Percentiles rank a stretch among this genome's conserved stretches.
Conservation (phyloP, 169 alveolate genomes). For the Perkinsus olseni region DNA sequence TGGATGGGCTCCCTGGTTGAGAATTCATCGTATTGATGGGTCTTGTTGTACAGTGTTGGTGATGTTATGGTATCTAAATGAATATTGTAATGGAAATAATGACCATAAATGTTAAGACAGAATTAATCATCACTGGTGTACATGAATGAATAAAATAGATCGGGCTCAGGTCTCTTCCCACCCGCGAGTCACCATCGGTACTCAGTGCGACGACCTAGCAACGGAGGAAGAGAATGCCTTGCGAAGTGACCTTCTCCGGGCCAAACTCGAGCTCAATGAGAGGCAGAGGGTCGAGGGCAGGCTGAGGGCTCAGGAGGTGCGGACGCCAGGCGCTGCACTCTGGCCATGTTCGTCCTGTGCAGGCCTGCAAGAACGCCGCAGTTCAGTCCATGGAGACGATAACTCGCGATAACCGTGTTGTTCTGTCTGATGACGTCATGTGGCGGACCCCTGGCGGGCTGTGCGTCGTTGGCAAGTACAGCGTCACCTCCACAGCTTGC, state of each 20-base stretch:
- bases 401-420: background rate
- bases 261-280: background rate
- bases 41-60: no score
- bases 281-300: background rate
- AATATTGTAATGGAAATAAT: no score
- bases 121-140: no score
- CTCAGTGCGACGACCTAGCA: background rate
- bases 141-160: no score
- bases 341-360: no score
- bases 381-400: background rate
- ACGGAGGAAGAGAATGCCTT: background rate
- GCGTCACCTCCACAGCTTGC: background rate
- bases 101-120: no score
- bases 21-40: no score
- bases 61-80: no score
- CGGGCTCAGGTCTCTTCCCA: background rate
- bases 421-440: background rate
- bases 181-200: background rate
- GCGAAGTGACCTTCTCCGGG: background rate
- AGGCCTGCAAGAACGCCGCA: background rate
- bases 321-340: no score
- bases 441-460: background rate
- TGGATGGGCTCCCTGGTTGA: background rate
- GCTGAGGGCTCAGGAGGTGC: background rate
- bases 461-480: background rate